Evolutionary conservation across 2,329 filamentous ascomycete genomes (phyloP).

Genomic region (Fusarium solani-melongenae): DNA sequence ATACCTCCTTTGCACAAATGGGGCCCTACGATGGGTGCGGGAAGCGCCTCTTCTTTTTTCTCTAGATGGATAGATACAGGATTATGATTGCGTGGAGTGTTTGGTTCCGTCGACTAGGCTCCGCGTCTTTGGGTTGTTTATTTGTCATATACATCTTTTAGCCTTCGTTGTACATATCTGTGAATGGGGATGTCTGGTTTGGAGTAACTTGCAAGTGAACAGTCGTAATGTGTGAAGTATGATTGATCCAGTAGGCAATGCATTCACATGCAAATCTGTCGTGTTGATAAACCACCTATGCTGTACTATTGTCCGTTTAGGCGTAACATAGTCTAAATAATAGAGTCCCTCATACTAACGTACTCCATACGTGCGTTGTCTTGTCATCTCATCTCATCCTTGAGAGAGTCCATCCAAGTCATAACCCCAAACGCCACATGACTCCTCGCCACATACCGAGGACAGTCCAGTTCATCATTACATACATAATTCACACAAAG

Average conservation of each 20-base stretch:
- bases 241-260: background rate
- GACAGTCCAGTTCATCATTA: constrained; percentile 13
- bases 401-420: background rate
- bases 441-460: background rate
- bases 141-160: constrained; percentile 29
- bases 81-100: constrained; percentile 17
- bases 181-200: constrained; percentile 32
- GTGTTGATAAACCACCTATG: background rate
- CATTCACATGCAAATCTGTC: background rate
- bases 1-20: background rate
- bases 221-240: background rate
- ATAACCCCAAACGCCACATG: constrained; percentile 10
- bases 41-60: constrained; percentile 3
- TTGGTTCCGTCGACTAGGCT: constrained; percentile 9
- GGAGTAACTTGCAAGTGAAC: background rate
- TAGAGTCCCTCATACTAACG: background rate
- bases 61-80: constrained; percentile 37
- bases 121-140: constrained; percentile 25
- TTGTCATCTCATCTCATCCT: background rate
- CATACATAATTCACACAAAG: background rate
- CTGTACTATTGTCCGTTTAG: background rate
- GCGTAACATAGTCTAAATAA: background rate
- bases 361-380: background rate
- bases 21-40: background rate
- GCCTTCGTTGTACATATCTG: constrained; percentile 31